These are phyloP conservation scores for Harringtonia lauricola DNA, from an alignment of 2,329 filamentous ascomycete genomes.

Conservation along the genomic window DNA sequence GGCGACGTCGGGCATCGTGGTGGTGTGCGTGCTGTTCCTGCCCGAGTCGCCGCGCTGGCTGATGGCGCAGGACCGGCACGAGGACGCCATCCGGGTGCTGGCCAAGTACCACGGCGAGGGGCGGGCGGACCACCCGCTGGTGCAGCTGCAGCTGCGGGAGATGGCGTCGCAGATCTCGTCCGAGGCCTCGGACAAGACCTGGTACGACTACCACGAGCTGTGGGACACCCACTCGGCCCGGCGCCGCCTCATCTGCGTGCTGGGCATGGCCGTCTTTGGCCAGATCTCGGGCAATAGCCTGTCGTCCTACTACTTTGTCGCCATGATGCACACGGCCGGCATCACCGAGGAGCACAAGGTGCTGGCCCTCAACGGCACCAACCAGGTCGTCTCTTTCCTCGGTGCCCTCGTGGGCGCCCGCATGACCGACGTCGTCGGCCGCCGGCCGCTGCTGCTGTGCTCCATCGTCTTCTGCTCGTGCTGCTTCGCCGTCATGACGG, in stretches of 20 bases:
- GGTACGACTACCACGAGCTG: conserved; percentile 33
- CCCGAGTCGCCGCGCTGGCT: conserved; percentile 18
- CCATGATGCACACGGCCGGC: conserved; percentile 37
- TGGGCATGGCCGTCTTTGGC: conserved; percentile 26
- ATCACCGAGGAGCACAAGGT: conserved; percentile 34
- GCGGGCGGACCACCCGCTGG: conserved; percentile 22
- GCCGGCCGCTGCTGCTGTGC: conserved; percentile 40
- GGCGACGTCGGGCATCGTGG: conserved; percentile 12
- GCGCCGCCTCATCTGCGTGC: conserved; percentile 29
- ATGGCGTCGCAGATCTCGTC: conserved; percentile 22
- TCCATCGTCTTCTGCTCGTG: conserved; percentile 32
- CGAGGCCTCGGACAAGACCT: conserved; percentile 30
- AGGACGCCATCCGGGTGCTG: conserved; percentile 16
- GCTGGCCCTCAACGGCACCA: conserved; percentile 39
- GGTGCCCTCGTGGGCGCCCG: conserved; percentile 41
- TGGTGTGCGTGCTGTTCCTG: conserved; percentile 10
- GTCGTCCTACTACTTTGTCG: conserved; percentile 44
- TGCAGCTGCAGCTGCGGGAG: conserved; percentile 15
- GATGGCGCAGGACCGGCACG: conserved; percentile 13
- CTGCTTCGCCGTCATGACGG: conserved; percentile 38
- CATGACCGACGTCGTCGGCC: conserved; percentile 45
- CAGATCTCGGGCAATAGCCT: conserved; percentile 33
- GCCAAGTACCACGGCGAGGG: conserved; percentile 42
- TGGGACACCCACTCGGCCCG: conserved; percentile 25
- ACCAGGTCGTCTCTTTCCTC: conserved; percentile 40